Percentiles rank a stretch among this genome's conserved stretches.
Conservation (phyloP, 169 alveolate genomes). For the Pseudocohnilembus persalinus region DNA sequence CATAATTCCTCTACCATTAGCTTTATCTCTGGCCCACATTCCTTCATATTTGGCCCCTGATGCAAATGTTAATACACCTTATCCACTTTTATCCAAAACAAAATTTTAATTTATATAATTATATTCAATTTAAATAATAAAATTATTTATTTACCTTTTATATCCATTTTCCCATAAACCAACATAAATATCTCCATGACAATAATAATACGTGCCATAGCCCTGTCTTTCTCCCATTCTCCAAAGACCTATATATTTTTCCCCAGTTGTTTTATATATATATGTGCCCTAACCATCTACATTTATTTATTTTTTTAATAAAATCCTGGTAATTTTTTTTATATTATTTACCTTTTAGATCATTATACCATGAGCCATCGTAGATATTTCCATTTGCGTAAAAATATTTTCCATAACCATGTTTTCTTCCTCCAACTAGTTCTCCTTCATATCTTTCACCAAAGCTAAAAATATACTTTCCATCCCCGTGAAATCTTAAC, state of each 20-base stretch:
- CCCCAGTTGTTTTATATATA: conserved; percentile 38
- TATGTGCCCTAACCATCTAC: conserved; percentile 33
- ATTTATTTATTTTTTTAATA: conserved; percentile 6
- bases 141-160: no score
- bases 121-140: no score
- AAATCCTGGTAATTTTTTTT: conserved; percentile 9
- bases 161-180: conserved; percentile 52
- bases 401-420: conserved; percentile 38
- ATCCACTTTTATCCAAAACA: conserved; percentile 36
- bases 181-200: conserved; percentile 36
- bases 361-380: conserved; percentile 49
- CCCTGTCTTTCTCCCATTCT: conserved; percentile 51
- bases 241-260: conserved; percentile 49
- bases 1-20: conserved; percentile 44
- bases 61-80: conserved; percentile 33
- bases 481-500: conserved; percentile 46
- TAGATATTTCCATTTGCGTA: conserved; percentile 35
- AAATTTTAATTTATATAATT: no score
- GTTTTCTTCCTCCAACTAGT: conserved; percentile 34
- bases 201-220: conserved; percentile 28
- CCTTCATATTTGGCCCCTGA: conserved; percentile 55
- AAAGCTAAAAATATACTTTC: conserved; percentile 32
- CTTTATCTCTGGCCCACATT: conserved; percentile 43
- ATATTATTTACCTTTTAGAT: conserved; percentile 24
- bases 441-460: conserved; percentile 51